These are phyloP conservation scores for Colletotrichum filicis DNA, from an alignment of 2,329 filamentous ascomycete species.

Conservation along the genomic window DNA sequence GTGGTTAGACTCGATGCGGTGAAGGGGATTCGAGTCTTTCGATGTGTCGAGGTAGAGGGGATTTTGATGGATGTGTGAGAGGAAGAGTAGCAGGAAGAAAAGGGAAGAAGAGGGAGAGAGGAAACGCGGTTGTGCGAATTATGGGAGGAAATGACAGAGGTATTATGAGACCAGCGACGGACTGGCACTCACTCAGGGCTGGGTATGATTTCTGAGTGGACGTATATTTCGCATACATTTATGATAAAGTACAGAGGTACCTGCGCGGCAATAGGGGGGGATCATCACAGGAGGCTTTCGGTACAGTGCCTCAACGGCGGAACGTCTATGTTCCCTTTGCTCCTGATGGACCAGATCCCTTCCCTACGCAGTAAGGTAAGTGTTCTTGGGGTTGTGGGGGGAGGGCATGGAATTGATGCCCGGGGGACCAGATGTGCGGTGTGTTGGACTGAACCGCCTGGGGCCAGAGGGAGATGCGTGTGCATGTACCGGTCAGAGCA, in stretches of 20 bases:
- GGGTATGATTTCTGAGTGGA: slow-evolving; percentile 26
- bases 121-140: slow-evolving; percentile 7
- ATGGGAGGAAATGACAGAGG: slow-evolving; percentile 24
- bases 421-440: slow-evolving; percentile 36
- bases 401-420: slow-evolving; percentile 11
- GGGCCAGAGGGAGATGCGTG: slow-evolving; percentile 23
- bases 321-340: slow-evolving; percentile 21
- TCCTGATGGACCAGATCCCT: slow-evolving; percentile 35
- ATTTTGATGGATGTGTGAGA: not conserved
- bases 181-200: slow-evolving; percentile 16
- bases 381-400: slow-evolving; percentile 22
- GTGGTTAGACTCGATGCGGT: not conserved
- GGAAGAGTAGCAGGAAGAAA: slow-evolving; percentile 8
- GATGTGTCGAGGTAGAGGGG: not conserved
- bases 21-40: not conserved
- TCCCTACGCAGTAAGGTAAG: not conserved
- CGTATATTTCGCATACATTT: slow-evolving; percentile 3
- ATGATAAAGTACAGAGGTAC: slow-evolving; percentile 21
- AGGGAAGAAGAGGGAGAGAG: slow-evolving; percentile 6
- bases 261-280: slow-evolving; percentile 18
- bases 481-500: slow-evolving; percentile 33
- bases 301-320: slow-evolving; percentile 28
- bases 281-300: not conserved
- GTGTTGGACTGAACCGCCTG: slow-evolving; percentile 33
- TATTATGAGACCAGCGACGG: slow-evolving; percentile 30